Percentiles rank a stretch among this genome's conserved stretches.
phyloP scores from a whole-genome alignment of 768 basidiomycete genomes.

The Trametes coccinea region DNA sequence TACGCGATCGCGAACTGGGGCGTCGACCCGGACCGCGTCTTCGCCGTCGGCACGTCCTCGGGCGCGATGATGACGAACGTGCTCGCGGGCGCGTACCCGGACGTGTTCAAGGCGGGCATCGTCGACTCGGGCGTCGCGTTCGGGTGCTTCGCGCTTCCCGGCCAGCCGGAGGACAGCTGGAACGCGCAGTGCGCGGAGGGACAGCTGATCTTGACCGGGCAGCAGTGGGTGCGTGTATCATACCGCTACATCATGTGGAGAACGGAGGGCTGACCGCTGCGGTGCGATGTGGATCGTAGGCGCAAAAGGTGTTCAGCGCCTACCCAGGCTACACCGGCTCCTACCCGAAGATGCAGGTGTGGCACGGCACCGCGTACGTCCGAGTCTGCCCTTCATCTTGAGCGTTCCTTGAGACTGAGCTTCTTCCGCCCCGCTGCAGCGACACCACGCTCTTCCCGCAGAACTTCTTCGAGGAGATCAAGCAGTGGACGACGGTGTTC shows the following conservation, averaged over 20 bases:
- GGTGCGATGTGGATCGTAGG: slow-evolving; percentile 26
- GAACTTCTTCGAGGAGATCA: slow-evolving; percentile 53
- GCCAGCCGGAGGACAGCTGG: slow-evolving; percentile 38
- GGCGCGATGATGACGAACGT: slow-evolving; percentile 66
- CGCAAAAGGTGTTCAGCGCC: slow-evolving; percentile 45
- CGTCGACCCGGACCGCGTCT: slow-evolving; percentile 48
- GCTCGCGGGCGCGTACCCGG: slow-evolving; percentile 53
- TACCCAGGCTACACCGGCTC: slow-evolving; percentile 60
- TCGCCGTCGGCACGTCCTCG: slow-evolving; percentile 51
- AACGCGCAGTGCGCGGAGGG: slow-evolving; percentile 49
- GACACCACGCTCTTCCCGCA: slow-evolving; percentile 52
- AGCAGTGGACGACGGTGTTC: slow-evolving; percentile 59
- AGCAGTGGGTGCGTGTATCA: slow-evolving; percentile 40
- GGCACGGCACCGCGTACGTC: slow-evolving; percentile 50
- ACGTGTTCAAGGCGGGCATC: slow-evolving; percentile 50
- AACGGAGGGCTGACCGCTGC: background rate
- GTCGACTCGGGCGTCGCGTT: slow-evolving; percentile 55
- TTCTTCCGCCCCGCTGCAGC: slow-evolving; percentile 24
- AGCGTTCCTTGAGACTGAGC: no score
- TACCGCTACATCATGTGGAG: background rate
- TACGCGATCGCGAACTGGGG: slow-evolving; percentile 52
- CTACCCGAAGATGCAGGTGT: slow-evolving; percentile 52
- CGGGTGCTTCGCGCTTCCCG: slow-evolving; percentile 51
- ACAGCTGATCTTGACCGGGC: slow-evolving; percentile 42
- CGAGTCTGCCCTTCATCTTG: no score